phyloP scores from a whole-genome alignment of 805 yeast species.

The Candida silvicultrix region DNA sequence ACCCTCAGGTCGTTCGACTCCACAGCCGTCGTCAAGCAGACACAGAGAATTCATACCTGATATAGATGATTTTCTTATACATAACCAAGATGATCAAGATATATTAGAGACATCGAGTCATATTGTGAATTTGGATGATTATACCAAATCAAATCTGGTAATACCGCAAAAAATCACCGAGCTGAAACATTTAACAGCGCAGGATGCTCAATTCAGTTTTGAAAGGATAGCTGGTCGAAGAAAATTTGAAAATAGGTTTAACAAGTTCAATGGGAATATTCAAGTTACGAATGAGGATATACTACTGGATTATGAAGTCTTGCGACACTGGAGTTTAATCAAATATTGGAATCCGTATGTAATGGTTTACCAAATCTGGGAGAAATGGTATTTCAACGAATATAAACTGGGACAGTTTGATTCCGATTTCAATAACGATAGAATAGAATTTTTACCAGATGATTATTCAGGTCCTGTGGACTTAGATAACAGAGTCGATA shows the following conservation, averaged over 20 bases:
- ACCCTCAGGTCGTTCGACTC: not conserved
- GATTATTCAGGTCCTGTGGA: constrained; percentile 1
- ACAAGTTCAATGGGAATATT: not conserved
- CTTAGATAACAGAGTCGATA: not conserved
- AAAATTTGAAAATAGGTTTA: not conserved
- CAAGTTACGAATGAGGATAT: constrained; percentile 15
- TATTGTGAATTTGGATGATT: constrained; percentile 1
- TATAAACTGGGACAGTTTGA: constrained; percentile 7
- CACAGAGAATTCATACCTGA: constrained; percentile 12
- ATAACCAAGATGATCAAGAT: constrained; percentile 13
- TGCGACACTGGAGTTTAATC: constrained; percentile 21
- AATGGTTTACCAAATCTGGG: constrained; percentile 22
- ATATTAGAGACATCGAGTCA: constrained; percentile 7
- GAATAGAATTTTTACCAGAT: constrained; percentile 1
- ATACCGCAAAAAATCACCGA: constrained; percentile 4
- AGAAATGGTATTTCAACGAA: constrained; percentile 21
- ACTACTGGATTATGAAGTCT: constrained; percentile 19
- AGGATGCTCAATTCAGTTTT: constrained; percentile 3
- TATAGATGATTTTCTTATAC: constrained; percentile 12
- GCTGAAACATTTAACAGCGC: not conserved
- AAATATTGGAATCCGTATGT: constrained; percentile 20
- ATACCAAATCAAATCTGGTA: constrained; percentile 3
- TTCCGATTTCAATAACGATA: not conserved
- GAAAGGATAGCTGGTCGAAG: constrained; percentile 5
- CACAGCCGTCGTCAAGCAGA: not conserved